Base-by-base conservation (phyloP, 2,329 filamentous ascomycete genomes). In the Teratosphaeria pseudoeucalypti region DNA sequence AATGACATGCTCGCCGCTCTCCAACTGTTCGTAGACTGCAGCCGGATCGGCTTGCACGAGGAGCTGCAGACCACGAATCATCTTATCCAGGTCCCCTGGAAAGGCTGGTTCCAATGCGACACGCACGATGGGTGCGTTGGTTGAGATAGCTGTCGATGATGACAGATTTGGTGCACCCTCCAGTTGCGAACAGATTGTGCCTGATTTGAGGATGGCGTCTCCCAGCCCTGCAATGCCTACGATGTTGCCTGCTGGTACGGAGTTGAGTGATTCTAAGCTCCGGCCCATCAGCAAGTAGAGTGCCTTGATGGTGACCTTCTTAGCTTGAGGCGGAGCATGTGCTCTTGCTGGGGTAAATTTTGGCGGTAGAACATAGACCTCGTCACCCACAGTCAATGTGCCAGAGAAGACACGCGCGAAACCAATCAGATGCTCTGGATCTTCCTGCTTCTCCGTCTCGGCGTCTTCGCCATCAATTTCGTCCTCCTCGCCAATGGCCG, bases 281-380 rank as follows among this genome's bases (percentile, higher is more conserved):
- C 92, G 83, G 34, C 94, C 94, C 94, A 99, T 99, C 58, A 99
- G 84, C 72, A 99, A 86, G 74, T 99, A 99, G 2, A 99, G 79
- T 1, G 89, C 89, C 16, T 86, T 92, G 56, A 99, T 85, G 0
- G 85, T 92, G 43, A 95, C 86, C 70, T 92, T 91, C 65, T 88
- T 82, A 0, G 92, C 91, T 63, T 86, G 83, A 0, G 91, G 89
- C 16, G 80, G 77, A 16, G 84, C 83, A 63, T 90, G 81, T 1
- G 90, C 88, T 56, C 86, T 80, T 2, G 87, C 87, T 0, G 94
- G 92, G 0, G 89, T 89, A 79, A 94, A 99, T 67, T 97, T 99
- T 0, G 94, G 94, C 0, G 90, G 86, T 5, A 99, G 78, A 16
- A 97, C 91, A 71, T 95, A 97, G 55, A 99, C 80, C 58, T 86